Evolutionary conservation across 106 monocot species (phyloP), one percentile per base, ranked within the genome.

Genomic region (Xerophyta viscosa): DNA sequence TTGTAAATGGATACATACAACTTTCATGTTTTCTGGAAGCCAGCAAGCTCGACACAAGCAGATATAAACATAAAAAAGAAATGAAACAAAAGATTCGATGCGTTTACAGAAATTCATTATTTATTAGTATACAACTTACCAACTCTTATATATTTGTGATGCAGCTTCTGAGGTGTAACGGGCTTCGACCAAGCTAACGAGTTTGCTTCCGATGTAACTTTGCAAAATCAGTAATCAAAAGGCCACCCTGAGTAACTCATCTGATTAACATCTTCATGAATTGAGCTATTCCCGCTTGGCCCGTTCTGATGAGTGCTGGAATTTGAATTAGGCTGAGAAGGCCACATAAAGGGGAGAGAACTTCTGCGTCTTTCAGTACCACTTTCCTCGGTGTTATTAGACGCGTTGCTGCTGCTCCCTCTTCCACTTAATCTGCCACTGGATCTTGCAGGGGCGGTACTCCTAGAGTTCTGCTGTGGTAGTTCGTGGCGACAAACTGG

Each of bases 401-500:
- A 27, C 52, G 18, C 31, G 42, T 52, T 55, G 15, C 31, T 41
- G 22, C 19, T 27, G 7, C 52, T 60, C 13, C 52, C 48, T 1
- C 36, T 29, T 14, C 11, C 23, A 41, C 9, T 52, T 25, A 60
- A 47, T 31, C 21, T 57, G 50, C 33, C 41, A 37, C 44, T 67
- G 25, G 64, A 43, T 54, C 68, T 60, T 37, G 66, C 22, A 46
- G 48, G 20, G 5, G 29, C 48, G 31, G 45, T 43, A 24, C 73
- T 37, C 13, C 67, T 43, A 46, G 63, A 68, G 6, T 66, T 59
- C 29, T 68, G 63, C 20, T 65, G 25, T 17, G 81, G 71, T 65
- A 91, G 46, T 62, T 78, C 85, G 47, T 41, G 50, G 4, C 88
- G 75, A 62, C 91, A 91, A 24, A 91, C 91, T 0, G 91, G 91